Evolutionary conservation across 257 asterid genomes (phyloP).

Genomic region (Paraleonurus japonicus): DNA sequence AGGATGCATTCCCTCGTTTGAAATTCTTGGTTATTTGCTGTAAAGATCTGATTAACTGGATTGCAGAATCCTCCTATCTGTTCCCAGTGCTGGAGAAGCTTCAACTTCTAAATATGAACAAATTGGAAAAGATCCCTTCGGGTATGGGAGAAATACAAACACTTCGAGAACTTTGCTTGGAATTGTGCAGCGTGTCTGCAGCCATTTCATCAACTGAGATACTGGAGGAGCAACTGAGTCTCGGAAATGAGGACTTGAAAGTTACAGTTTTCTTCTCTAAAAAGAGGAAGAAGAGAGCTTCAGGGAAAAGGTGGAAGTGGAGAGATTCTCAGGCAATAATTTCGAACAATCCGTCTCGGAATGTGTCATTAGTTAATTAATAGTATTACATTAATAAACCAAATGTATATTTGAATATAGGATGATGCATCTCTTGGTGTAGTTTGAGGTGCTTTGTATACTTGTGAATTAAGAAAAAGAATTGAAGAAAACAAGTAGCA

Average conservation of each 20-base stretch:
- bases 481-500: no score
- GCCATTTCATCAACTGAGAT: constrained; percentile 1
- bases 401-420: no score
- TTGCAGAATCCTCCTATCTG: neutral
- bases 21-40: neutral
- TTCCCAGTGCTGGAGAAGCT: constrained; percentile 9
- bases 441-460: no score
- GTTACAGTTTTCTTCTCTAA: neutral
- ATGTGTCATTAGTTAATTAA: no score
- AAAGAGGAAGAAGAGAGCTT: neutral
- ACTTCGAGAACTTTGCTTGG: neutral
- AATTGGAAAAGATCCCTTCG: constrained; percentile 9
- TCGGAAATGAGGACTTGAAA: constrained; percentile 12
- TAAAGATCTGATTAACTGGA: constrained; percentile 11
- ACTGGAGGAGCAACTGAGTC: constrained; percentile 18
- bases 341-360: neutral
- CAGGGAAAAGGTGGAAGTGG: neutral
- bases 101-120: rapidly evolving
- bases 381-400: no score
- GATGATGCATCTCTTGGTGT: no score
- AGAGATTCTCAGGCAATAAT: neutral
- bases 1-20: constrained; percentile 15
- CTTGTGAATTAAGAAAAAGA: no score
- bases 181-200: neutral
- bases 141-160: constrained; percentile 24